Base-by-base conservation (phyloP, 495 filamentous ascomycete species). In the Penicillium crystallinum region DNA sequence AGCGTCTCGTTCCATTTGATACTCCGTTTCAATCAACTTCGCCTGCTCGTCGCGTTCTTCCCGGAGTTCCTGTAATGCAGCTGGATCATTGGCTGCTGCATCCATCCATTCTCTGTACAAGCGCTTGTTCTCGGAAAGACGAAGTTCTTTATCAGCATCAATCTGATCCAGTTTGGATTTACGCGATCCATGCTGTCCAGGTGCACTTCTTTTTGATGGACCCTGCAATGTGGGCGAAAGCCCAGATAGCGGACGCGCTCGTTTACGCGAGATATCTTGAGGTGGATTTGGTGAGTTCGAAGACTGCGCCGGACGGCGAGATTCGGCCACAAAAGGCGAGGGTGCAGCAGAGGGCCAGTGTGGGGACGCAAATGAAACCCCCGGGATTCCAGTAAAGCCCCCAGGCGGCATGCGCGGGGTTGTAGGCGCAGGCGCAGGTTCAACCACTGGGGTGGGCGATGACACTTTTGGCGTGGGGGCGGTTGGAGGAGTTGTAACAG, bases 1-100 rank as follows among this genome's bases (percentile, higher is more conserved):
- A 36, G 58, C 77, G 53, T 83, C 80, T n/a, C 51, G 61, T 17
- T 57, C 55, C 14, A 58, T 21, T 23, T 58, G 60, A 15, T 53
- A 56, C 10, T 54, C 33, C 17, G 31, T 30, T 10, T 38, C 25
- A 27, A 65, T 54, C 0, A 29, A 37, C 17, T 39, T 40, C 19
- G 54, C 53, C 4, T 37, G 38, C 10, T 76, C 75, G 27, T 68
- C 63, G 22, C 66, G 63, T 41, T 78, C 59, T 17, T 63, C 59
- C 7, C 39, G 55, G 7, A 77, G 45, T 7, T 61, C 57, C 25
- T 71, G 63, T 12, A 57, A 43, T 35, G n/a, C 22, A 31, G 2
- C 33, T 4, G 19, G 21, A 38, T 25, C 23, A 21, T 29, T 14
- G 17, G 22, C 21, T 19, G 34, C 46, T 3, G 21, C n/a, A 17